Base-by-base conservation (phyloP, 2,329 filamentous ascomycete genomes). In the Tolypocladium nubicola region DNA sequence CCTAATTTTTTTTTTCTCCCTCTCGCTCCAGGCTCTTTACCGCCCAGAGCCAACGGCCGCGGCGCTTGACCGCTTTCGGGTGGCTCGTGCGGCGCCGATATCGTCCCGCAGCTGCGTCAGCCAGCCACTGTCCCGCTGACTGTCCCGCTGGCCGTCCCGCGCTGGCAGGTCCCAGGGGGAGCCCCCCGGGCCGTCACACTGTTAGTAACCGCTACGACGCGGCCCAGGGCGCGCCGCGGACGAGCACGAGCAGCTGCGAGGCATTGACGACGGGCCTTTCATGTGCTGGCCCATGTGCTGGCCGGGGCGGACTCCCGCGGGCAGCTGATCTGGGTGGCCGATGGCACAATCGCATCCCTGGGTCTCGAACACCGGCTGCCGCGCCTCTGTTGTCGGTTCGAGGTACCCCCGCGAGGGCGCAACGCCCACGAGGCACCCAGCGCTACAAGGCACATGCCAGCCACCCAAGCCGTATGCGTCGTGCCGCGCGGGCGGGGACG, bases 41-140 rank as follows among this genome's bases (percentile, higher is more conserved):
- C 41, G 41, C 41, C 41, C 7, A 39, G 19, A 3, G 38, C 38
- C 4, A 14, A 39, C 9, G 1, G n/a, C 40, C 40, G 26, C 37
- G 40, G 30, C 50, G 50, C 55, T 52, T 47, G 40, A 8, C 55
- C 55, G 50, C 55, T 47, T 56, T n/a, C 11, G 49, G 55, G 38
- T n/a, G 39, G 37, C 30, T 21, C 33, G 41, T n/a, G 26, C 23
- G 13, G 11, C 55, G 49, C 50, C 55, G 55, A 57, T 53, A 53
- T 57, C 55, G 55, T 57, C 49, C 30, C 55, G 41, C 45, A 47
- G 43, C 13, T 39, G 35, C 37, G 52, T 53, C 52, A 43, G 41
- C 41, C 41, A 45, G 41, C 41, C 41, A 45, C 41, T 23, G 41
- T 26, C 21, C 40, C n/a, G 10, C 41, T 30, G 7, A 45, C 41